phyloP scores from a whole-genome alignment of 805 yeast genomes.

The Starmera quercuum region DNA sequence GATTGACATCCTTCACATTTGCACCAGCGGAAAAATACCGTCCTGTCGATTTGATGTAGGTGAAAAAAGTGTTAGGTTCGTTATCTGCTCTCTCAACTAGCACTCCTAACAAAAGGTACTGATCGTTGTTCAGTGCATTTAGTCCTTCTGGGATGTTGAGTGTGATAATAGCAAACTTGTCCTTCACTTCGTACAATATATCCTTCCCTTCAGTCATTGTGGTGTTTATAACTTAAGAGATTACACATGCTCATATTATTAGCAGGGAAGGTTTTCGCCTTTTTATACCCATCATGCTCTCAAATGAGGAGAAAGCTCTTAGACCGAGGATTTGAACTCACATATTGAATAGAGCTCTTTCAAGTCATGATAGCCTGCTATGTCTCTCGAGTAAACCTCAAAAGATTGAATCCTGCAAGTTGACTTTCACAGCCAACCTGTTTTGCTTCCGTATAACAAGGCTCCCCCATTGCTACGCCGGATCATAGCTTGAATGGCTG shows the following conservation, averaged over 20 bases:
- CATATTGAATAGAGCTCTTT: too few species aligned
- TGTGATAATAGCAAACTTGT: slow-evolving; percentile 52
- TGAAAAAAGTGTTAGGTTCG: slow-evolving; percentile 52
- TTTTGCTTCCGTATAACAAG: too few species aligned
- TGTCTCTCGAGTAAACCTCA: too few species aligned
- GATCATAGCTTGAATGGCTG: too few species aligned
- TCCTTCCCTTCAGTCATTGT: slow-evolving; percentile 16
- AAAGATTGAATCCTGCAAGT: too few species aligned
- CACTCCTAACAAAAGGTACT: slow-evolving; percentile 54
- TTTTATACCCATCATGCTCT: neutral
- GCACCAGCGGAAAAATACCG: slow-evolving; percentile 84
- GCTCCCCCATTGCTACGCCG: too few species aligned
- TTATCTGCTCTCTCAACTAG: slow-evolving; percentile 54
- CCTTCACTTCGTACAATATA: slow-evolving; percentile 27
- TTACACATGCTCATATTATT: neutral
- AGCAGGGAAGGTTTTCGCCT: neutral
- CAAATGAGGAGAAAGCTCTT: neutral
- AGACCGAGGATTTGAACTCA: too few species aligned
- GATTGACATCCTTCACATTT: slow-evolving; percentile 37
- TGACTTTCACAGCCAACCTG: too few species aligned
- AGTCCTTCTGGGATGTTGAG: slow-evolving; percentile 51
- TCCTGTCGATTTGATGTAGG: slow-evolving; percentile 66
- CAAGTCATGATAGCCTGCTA: too few species aligned
- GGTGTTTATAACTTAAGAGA: neutral
- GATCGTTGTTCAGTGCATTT: slow-evolving; percentile 62